A percentile compares a stretch with the other conserved stretches of the same genome.
Conservation (phyloP, 805 yeast genomes). For the Lachancea quebecensis region DNA sequence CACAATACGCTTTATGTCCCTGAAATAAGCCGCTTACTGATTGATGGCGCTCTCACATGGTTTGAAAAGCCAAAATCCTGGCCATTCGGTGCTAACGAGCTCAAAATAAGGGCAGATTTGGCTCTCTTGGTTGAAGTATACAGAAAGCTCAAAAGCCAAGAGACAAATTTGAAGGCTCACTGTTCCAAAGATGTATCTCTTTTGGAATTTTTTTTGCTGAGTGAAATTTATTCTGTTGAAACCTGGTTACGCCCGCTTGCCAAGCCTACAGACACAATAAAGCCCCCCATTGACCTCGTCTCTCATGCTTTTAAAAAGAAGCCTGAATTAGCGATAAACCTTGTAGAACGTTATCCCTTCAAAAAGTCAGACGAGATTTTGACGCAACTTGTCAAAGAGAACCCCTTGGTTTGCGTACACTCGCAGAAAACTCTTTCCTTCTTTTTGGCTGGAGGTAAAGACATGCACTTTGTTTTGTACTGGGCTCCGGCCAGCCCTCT, state of each 20-base stretch:
- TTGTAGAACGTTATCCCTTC: constrained; percentile 49
- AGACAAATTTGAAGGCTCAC: constrained; percentile 14
- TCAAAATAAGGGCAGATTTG: constrained; percentile 65
- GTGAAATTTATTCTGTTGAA: constrained; percentile 64
- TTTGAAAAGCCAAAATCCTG: constrained; percentile 53
- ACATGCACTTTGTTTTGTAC: constrained; percentile 39
- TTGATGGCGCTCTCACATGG: constrained; percentile 74
- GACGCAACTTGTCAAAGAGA: constrained; percentile 39
- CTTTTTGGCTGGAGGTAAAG: constrained; percentile 12
- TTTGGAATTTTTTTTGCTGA: constrained; percentile 56
- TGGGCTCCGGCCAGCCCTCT: constrained; percentile 79
- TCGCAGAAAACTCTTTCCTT: constrained; percentile 19
- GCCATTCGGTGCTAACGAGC: constrained; percentile 80
- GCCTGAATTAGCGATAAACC: constrained; percentile 66
- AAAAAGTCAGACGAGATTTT: constrained; percentile 31
- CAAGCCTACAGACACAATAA: constrained; percentile 31
- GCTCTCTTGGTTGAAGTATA: constrained; percentile 47
- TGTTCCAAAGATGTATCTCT: constrained; percentile 47
- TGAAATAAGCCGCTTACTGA: constrained; percentile 40
- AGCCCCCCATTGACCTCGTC: constrained; percentile 35
- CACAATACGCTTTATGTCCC: constrained; percentile 41
- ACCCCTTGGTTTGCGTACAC: constrained; percentile 45
- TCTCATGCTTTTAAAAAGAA: constrained; percentile 54
- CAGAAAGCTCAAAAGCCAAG: constrained; percentile 20
- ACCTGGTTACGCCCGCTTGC: constrained; percentile 60